A percentile compares a stretch with the other conserved stretches of the same genome.
phyloP scores from a whole-genome alignment of 257 asterid species.

The Lavandula angustifolia region DNA sequence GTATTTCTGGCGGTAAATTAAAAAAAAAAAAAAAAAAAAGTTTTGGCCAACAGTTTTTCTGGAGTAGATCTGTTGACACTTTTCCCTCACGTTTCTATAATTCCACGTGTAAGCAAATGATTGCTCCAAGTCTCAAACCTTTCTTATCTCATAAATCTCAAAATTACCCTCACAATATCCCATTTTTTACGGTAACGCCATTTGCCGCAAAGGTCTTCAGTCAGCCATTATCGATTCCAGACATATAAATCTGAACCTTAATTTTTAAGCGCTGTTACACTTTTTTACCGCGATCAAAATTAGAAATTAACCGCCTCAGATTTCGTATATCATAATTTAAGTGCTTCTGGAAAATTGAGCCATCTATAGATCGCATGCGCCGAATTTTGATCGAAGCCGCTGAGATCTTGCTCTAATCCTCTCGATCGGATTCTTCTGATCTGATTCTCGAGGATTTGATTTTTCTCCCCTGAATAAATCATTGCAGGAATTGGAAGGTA shows the following conservation, averaged over 20 bases:
- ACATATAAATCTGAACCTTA: constrained; percentile 9
- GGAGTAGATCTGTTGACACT: too few relatives aligned
- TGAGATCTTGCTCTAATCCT: constrained; percentile 36
- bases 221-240: not conserved
- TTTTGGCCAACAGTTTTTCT: too few relatives aligned
- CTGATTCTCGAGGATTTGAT: constrained; percentile 17
- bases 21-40: too few relatives aligned
- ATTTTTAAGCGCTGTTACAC: constrained; percentile 1
- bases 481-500: constrained; percentile 25
- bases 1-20: too few relatives aligned
- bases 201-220: not conserved
- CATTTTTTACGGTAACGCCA: not conserved
- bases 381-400: constrained; percentile 31
- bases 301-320: constrained; percentile 27
- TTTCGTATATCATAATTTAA: constrained; percentile 26
- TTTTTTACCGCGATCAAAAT: constrained; percentile 29
- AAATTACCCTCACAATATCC: constrained; percentile 2
- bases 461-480: not conserved
- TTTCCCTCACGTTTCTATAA: too few relatives aligned
- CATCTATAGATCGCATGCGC: constrained; percentile 34
- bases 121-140: too few relatives aligned
- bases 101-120: too few relatives aligned
- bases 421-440: constrained; percentile 36
- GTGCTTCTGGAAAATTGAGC: constrained; percentile 31
- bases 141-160: not conserved